Percentiles rank a stretch among this genome's conserved stretches.
phyloP scores from a whole-genome alignment of 2,329 filamentous ascomycete genomes.

The Emericellopsis atlantica region DNA sequence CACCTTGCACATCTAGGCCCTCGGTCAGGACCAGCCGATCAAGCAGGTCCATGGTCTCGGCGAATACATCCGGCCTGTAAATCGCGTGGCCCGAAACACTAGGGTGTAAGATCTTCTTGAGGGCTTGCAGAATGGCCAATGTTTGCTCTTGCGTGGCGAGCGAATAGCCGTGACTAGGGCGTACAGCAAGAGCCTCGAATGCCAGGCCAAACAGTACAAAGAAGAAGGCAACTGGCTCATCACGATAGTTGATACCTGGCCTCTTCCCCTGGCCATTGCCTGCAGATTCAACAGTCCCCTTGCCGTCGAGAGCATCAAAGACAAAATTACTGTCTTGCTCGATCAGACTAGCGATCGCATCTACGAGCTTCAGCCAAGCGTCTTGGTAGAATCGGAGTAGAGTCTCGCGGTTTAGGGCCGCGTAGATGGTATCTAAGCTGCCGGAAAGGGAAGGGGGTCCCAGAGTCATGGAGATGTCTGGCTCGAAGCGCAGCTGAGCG shows the following conservation, averaged over 20 bases:
- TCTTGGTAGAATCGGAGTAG: conserved; percentile 93
- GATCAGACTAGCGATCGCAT: conserved; percentile 93
- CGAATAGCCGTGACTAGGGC: conserved; percentile 37
- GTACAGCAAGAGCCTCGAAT: conserved; percentile 85
- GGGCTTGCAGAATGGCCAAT: conserved; percentile 74
- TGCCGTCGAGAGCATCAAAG: conserved; percentile 90
- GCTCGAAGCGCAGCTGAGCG: conserved; percentile 85
- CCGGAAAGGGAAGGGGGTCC: conserved; percentile 71
- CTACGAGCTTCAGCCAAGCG: conserved; percentile 90
- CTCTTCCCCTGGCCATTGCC: conserved; percentile 44
- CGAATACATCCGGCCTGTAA: conserved; percentile 90
- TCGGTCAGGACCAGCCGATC: conserved; percentile 89
- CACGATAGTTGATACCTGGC: conserved; percentile 88
- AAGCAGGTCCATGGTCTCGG: conserved; percentile 91
- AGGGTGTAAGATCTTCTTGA: conserved; percentile 91
- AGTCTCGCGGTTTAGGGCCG: conserved; percentile 87
- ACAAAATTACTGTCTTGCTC: conserved; percentile 97
- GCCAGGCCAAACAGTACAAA: conserved; percentile 95
- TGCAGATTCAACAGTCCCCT: conserved; percentile 39
- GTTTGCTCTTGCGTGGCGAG: conserved; percentile 67
- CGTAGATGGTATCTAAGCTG: conserved; percentile 87
- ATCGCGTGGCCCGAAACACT: conserved; percentile 94
- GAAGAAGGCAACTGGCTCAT: conserved; percentile 97
- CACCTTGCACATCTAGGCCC: conserved; percentile 72
- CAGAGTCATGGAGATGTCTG: conserved; percentile 86